A percentile compares a stretch with the other conserved stretches of the same genome.
Evolutionary conservation across 257 asterid species (phyloP).

Genomic region (Solanum clarkiae): DNA sequence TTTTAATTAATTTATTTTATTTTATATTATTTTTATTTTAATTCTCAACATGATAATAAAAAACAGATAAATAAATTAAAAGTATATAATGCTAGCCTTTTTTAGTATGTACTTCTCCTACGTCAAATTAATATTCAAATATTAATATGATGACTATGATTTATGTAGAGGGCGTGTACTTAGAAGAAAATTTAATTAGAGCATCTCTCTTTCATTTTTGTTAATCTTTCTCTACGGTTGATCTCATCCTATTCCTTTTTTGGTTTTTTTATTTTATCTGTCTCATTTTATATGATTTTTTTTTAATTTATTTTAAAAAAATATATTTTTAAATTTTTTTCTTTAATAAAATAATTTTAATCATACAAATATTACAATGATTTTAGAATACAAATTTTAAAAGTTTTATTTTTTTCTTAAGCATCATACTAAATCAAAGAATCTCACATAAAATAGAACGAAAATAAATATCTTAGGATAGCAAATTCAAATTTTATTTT

Average conservation of each 20-base stretch:
- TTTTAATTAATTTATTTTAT: background rate
- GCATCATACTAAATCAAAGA: too few relatives aligned
- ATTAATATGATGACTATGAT: background rate
- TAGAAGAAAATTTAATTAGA: constrained; percentile 29
- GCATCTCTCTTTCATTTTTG: constrained; percentile 2
- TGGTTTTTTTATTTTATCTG: too few relatives aligned
- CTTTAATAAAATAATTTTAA: too few relatives aligned
- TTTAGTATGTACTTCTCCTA: background rate
- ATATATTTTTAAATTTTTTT: too few relatives aligned
- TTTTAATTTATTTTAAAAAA: too few relatives aligned
- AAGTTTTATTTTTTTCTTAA: too few relatives aligned
- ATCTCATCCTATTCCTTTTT: background rate
- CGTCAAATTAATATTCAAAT: background rate
- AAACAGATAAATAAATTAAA: background rate
- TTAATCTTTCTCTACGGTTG: background rate
- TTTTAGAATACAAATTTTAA: too few relatives aligned
- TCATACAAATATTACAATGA: too few relatives aligned
- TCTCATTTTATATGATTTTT: too few relatives aligned
- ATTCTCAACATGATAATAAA: background rate
- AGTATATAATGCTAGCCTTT: background rate
- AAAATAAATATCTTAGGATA: background rate
- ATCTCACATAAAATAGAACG: too few relatives aligned
- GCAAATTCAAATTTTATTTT: background rate
- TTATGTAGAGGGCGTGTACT: constrained; percentile 18
- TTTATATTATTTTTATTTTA: background rate